phyloP scores from a whole-genome alignment of 2,329 filamentous ascomycete species.

The Fusarium humuli region DNA sequence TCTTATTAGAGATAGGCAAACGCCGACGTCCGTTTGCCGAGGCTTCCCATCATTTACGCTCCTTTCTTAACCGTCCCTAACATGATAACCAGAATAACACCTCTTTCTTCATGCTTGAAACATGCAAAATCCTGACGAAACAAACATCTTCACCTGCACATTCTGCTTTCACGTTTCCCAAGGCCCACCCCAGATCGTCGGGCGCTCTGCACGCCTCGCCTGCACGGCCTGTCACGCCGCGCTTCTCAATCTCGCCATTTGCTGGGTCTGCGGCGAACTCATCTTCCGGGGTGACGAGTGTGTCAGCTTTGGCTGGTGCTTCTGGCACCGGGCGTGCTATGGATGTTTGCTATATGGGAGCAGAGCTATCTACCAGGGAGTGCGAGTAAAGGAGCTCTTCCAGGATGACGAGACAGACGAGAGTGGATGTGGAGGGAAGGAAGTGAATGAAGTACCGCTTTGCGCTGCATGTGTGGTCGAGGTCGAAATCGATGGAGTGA shows the following conservation, averaged over 20 bases:
- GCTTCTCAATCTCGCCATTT: constrained; percentile 66
- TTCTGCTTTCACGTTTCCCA: constrained; percentile 63
- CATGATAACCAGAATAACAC: not conserved
- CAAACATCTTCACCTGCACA: constrained; percentile 63
- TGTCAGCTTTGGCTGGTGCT: constrained; percentile 70
- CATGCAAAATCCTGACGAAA: constrained; percentile 23
- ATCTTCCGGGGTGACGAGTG: constrained; percentile 65
- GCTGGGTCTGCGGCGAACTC: constrained; percentile 68
- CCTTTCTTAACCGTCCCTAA: constrained; percentile 7
- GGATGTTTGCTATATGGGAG: constrained; percentile 66
- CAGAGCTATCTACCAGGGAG: constrained; percentile 52
- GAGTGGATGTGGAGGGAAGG: constrained; percentile 45
- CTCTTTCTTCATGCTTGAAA: not conserved
- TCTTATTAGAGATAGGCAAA: not conserved
- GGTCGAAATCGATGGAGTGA: constrained; percentile 52
- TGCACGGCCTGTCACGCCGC: constrained; percentile 61
- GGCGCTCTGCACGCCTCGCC: constrained; percentile 60
- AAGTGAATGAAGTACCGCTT: constrained; percentile 61
- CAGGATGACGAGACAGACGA: constrained; percentile 11
- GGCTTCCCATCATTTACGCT: not conserved
- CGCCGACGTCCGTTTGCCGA: not conserved
- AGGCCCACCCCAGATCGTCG: constrained; percentile 56
- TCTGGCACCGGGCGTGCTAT: constrained; percentile 69
- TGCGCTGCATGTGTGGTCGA: constrained; percentile 61
- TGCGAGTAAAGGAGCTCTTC: constrained; percentile 53